Conservation (phyloP, 2,329 filamentous ascomycete species). For the Fusarium marasasianum region DNA sequence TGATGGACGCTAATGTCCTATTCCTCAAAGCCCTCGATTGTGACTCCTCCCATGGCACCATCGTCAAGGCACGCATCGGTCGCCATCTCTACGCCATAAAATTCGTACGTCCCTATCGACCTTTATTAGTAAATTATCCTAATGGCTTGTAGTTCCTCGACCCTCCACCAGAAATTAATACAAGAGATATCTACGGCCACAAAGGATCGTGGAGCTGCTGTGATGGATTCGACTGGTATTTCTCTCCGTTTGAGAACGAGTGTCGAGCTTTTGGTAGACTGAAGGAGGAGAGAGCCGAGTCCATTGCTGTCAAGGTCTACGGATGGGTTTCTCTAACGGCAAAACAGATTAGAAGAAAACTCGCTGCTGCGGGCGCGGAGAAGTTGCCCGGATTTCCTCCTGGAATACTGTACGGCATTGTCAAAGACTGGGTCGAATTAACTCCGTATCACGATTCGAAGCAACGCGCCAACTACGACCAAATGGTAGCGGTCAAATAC, state of each 20-base stretch:
- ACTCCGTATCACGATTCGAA: background rate
- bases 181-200: background rate
- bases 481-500: background rate
- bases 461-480: background rate
- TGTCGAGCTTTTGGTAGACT: conserved; percentile 13
- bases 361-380: background rate
- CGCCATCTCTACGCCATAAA: background rate
- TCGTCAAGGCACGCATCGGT: background rate
- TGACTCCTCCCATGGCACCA: background rate
- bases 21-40: background rate
- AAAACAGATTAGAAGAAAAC: background rate
- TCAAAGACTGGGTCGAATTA: conserved; percentile 22
- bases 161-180: accelerated
- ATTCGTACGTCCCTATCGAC: background rate
- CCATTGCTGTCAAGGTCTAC: conserved; percentile 8
- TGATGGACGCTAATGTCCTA: background rate
- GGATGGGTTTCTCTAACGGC: background rate
- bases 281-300: background rate
- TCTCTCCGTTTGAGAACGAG: conserved; percentile 12
- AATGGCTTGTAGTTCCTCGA: background rate
- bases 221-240: background rate
- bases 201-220: background rate
- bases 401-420: background rate
- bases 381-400: background rate
- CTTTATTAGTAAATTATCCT: background rate